Conservation (phyloP, 108 stramenopile species). For the Cyclotella choctawhatcheeana region DNA sequence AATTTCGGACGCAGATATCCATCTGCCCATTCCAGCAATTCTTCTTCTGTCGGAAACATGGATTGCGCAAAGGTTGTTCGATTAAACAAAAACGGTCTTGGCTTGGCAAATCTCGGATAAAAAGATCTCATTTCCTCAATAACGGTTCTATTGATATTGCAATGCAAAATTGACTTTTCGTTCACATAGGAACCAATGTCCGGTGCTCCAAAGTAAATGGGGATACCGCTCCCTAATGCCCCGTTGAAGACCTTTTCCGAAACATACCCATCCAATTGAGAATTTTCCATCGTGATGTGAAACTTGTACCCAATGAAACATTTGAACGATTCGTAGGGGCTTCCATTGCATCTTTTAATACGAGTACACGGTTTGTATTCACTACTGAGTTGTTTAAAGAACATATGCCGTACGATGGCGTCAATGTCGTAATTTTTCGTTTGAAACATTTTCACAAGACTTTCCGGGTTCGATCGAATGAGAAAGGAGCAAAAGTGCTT, state of each 20-base stretch:
- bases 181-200: conserved; percentile 15
- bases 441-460: conserved; percentile 6
- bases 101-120: conserved; percentile 6
- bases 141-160: background rate
- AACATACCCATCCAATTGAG: conserved; percentile 19
- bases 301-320: conserved; percentile 20
- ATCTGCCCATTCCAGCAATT: conserved; percentile 19
- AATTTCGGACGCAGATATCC: background rate
- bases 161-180: conserved; percentile 9
- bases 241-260: conserved; percentile 24
- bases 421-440: conserved; percentile 5
- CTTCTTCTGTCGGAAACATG: conserved; percentile 17
- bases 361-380: conserved; percentile 15
- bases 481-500: conserved; percentile 16
- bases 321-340: background rate
- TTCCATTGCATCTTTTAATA: background rate
- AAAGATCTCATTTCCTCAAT: conserved; percentile 10
- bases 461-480: background rate
- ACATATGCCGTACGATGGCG: conserved; percentile 21
- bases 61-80: too few relatives aligned
- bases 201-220: conserved; percentile 18
- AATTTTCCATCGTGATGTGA: conserved; percentile 23
- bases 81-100: conserved; percentile 13
- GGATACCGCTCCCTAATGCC: background rate
- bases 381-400: conserved; percentile 23